A percentile compares a stretch with the other conserved stretches of the same genome.
phyloP scores from a whole-genome alignment of 2,329 filamentous ascomycete species.

The Penicillium sp. region DNA sequence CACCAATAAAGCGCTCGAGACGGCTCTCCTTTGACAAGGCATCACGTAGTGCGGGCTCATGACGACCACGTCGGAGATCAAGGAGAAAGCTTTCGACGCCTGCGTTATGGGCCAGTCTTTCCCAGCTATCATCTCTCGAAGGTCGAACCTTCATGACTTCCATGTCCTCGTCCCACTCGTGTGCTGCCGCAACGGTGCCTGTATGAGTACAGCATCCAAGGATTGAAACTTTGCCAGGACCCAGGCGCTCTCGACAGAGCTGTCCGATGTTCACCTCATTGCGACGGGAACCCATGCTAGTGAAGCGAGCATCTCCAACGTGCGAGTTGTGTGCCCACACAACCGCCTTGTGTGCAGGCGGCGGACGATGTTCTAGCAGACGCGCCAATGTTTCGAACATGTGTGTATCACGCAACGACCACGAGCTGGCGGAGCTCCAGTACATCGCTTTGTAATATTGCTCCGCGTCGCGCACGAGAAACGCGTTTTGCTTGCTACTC shows the following conservation, averaged over 20 bases:
- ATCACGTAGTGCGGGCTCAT: slow-evolving; percentile 36
- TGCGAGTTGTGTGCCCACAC: slow-evolving; percentile 58
- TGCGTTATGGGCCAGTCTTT: slow-evolving; percentile 49
- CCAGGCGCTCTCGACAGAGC: slow-evolving; percentile 49
- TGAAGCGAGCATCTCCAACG: slow-evolving; percentile 54
- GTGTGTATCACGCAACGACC: slow-evolving; percentile 54
- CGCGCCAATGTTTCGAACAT: slow-evolving; percentile 52
- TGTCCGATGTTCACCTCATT: slow-evolving; percentile 55
- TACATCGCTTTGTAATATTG: slow-evolving; percentile 55
- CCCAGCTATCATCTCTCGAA: slow-evolving; percentile 50
- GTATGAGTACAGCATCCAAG: slow-evolving; percentile 52
- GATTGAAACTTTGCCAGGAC: slow-evolving; percentile 41
- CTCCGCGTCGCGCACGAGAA: slow-evolving; percentile 51
- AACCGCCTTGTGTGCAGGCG: slow-evolving; percentile 44
- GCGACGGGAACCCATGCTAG: slow-evolving; percentile 47
- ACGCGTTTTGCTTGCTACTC: slow-evolving; percentile 52
- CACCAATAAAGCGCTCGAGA: slow-evolving; percentile 54
- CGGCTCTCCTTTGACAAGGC: slow-evolving; percentile 38
- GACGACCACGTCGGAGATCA: slow-evolving; percentile 43
- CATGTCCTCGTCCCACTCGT: slow-evolving; percentile 54
- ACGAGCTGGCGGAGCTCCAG: slow-evolving; percentile 48
- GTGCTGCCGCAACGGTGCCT: slow-evolving; percentile 53
- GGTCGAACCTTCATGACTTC: slow-evolving; percentile 50
- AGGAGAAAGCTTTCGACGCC: slow-evolving; percentile 47
- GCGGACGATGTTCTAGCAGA: slow-evolving; percentile 42